Conservation (phyloP, 441 rosid genomes). For the Euphorbia celastroides region DNA sequence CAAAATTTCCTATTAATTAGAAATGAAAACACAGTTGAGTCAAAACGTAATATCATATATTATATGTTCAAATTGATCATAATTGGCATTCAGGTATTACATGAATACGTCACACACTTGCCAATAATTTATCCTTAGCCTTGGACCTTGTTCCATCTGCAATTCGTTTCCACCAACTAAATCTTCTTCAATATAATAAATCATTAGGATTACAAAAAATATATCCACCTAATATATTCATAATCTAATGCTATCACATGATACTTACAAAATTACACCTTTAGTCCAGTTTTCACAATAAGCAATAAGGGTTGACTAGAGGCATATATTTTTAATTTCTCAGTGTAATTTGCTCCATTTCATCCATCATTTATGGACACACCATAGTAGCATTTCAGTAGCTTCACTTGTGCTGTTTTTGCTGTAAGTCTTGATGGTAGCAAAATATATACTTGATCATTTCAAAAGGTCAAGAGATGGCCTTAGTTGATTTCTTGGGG, state of each 20-base stretch:
- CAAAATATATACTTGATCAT: background rate
- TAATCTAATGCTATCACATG: background rate
- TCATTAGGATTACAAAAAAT: background rate
- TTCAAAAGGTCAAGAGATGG: background rate
- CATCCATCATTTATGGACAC: background rate
- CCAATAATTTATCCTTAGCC: background rate
- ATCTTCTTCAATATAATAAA: background rate
- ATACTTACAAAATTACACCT: background rate
- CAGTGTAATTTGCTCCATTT: background rate
- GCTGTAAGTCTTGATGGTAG: background rate
- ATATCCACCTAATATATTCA: background rate
- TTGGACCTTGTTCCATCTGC: background rate
- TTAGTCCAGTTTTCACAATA: background rate
- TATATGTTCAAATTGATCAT: too few species aligned
- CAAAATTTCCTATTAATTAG: too few species aligned
- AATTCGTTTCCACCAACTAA: background rate
- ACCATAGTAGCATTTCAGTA: background rate
- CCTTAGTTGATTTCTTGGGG: conserved; percentile 24
- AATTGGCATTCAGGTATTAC: too few species aligned
- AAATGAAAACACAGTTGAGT: too few species aligned
- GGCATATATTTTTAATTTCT: background rate
- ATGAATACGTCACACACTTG: too few species aligned
- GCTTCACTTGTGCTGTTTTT: background rate
- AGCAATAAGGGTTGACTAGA: background rate
- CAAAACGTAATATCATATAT: too few species aligned